Evolutionary conservation across 495 filamentous ascomycete species (phyloP).

Genomic region (Penicillium pulvis): DNA sequence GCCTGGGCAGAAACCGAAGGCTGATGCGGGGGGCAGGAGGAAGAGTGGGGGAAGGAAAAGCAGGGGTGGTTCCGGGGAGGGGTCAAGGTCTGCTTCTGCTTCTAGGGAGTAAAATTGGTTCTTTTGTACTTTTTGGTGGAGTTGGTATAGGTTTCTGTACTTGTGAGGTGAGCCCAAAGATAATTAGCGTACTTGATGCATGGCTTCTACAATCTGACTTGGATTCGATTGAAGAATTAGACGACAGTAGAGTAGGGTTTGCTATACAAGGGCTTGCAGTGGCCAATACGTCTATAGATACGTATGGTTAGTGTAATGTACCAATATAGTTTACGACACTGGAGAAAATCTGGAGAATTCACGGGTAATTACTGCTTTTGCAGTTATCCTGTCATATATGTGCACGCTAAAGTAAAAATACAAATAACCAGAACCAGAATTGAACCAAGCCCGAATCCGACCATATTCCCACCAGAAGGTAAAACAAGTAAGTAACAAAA

Average conservation of each 20-base stretch:
- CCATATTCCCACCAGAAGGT: background rate
- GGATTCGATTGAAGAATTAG: no score
- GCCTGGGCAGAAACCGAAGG: slow-evolving; percentile 14
- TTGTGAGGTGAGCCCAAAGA: no score
- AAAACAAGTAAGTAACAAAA: background rate
- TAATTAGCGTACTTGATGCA: no score
- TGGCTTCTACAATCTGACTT: no score
- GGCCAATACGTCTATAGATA: background rate
- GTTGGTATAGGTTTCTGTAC: no score
- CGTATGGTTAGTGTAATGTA: background rate
- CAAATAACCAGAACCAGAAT: background rate
- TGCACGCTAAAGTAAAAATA: slow-evolving; percentile 6
- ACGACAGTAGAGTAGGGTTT: no score
- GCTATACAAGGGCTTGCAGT: no score
- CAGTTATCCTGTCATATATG: slow-evolving; percentile 1
- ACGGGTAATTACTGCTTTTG: background rate
- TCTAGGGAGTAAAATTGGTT: background rate
- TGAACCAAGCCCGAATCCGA: background rate
- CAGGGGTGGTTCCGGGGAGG: slow-evolving; percentile 4
- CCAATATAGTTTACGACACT: no score
- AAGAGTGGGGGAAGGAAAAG: slow-evolving; percentile 11
- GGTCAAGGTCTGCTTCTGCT: background rate
- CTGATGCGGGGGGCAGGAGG: background rate
- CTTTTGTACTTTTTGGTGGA: no score
- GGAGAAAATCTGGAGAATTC: background rate